phyloP scores from a whole-genome alignment of 1,284 basidiomycete genomes.

The Macrocystidia cucumis region DNA sequence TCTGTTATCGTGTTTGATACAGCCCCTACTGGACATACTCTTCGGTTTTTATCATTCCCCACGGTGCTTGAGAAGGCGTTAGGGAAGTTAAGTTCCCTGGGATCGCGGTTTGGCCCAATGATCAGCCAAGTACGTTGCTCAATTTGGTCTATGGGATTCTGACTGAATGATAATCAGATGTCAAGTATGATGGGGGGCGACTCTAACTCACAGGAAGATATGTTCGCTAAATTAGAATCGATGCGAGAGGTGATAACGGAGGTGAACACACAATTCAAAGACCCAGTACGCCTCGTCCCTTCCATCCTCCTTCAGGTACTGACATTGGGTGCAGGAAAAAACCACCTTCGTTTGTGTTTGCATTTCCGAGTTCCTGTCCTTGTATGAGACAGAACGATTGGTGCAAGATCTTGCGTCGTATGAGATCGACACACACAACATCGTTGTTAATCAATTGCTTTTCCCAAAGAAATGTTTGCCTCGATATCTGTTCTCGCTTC shows the following conservation, averaged over 20 bases:
- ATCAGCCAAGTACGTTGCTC: conserved; percentile 67
- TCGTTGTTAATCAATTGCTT: conserved; percentile 95
- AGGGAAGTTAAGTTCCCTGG: conserved; percentile 88
- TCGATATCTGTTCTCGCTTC: neutral
- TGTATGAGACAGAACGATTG: conserved; percentile 97
- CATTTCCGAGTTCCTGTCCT: conserved; percentile 96
- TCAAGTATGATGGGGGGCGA: conserved; percentile 91
- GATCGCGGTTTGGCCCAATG: conserved; percentile 95
- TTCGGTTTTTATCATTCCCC: conserved; percentile 97
- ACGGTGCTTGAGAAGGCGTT: conserved; percentile 96
- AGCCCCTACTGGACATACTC: conserved; percentile 95
- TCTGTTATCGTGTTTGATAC: conserved; percentile 99
- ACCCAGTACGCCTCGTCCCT: conserved; percentile 58
- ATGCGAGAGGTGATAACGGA: conserved; percentile 98
- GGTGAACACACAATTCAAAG: conserved; percentile 99
- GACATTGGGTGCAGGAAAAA: conserved; percentile 65
- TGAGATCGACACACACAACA: conserved; percentile 98
- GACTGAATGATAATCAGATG: conserved; percentile 47
- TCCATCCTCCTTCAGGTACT: conserved; percentile 2
- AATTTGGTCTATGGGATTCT: neutral
- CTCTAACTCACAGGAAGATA: conserved; percentile 86
- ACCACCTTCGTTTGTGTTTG: conserved; percentile 98
- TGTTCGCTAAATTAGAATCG: conserved; percentile 96
- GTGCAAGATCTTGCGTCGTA: conserved; percentile 96
- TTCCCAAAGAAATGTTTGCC: conserved; percentile 84